Evolutionary conservation across 2,329 filamentous ascomycete genomes (phyloP).

Genomic region (Phaeosphaeriaceae sp.): DNA sequence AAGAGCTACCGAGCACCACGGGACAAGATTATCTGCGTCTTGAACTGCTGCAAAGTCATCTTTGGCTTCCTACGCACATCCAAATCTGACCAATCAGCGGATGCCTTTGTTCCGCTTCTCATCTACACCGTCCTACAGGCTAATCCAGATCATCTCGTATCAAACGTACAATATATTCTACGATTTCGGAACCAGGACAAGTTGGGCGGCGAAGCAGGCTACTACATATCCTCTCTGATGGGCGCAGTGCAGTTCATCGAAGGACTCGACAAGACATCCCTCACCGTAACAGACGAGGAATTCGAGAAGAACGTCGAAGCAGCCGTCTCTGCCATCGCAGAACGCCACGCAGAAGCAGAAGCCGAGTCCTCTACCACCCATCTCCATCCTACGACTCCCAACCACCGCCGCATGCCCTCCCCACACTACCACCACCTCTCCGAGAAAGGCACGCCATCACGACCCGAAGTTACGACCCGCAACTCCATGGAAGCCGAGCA

Average conservation of each 20-base stretch:
- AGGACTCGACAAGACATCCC: slow-evolving; percentile 88
- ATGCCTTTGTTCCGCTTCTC: slow-evolving; percentile 87
- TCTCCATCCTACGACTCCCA: slow-evolving; percentile 29
- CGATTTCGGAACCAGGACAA: slow-evolving; percentile 98
- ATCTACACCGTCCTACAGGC: slow-evolving; percentile 96
- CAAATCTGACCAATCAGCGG: slow-evolving; percentile 92
- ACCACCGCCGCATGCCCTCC: slow-evolving; percentile 48
- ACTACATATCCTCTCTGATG: slow-evolving; percentile 96
- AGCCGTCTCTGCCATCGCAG: slow-evolving; percentile 92
- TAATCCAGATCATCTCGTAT: slow-evolving; percentile 93
- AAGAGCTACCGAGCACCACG: slow-evolving; percentile 95
- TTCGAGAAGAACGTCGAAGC: slow-evolving; percentile 97
- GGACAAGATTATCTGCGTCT: slow-evolving; percentile 97
- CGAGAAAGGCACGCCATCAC: slow-evolving; percentile 59
- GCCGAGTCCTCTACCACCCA: slow-evolving; percentile 13
- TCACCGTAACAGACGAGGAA: slow-evolving; percentile 93
- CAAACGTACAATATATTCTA: slow-evolving; percentile 97
- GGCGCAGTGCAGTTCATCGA: slow-evolving; percentile 97
- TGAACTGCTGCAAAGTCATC: slow-evolving; percentile 99
- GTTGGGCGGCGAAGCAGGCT: slow-evolving; percentile 94
- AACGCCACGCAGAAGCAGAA: slow-evolving; percentile 68
- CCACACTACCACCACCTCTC: slow-evolving; percentile 53
- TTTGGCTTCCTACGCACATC: slow-evolving; percentile 93
- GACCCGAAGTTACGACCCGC: slow-evolving; percentile 65
- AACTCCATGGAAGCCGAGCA: slow-evolving; percentile 68